A percentile compares a stretch with the other conserved stretches of the same genome.
Conservation (phyloP, 148 eudicot genomes). For the Polygonum aviculare region DNA sequence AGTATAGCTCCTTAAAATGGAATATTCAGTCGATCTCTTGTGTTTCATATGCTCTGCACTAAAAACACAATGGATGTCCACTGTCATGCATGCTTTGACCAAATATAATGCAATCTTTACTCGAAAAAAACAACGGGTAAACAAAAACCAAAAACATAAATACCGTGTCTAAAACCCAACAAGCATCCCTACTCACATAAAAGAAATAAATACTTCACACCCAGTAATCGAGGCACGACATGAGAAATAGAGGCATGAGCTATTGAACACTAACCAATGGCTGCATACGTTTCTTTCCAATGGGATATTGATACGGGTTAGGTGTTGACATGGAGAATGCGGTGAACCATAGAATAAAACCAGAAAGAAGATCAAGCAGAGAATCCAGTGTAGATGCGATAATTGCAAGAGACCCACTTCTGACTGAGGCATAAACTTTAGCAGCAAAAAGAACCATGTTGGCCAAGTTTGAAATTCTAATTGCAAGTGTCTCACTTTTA, state of each 20-base stretch:
- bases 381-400: slow-evolving; percentile 83
- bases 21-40: neutral
- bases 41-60: neutral
- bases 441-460: slow-evolving; percentile 73
- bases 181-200: neutral
- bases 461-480: slow-evolving; percentile 67
- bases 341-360: slow-evolving; percentile 84
- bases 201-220: neutral
- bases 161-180: neutral
- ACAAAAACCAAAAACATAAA: neutral
- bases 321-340: slow-evolving; percentile 81
- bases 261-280: slow-evolving; percentile 42
- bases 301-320: slow-evolving; percentile 74
- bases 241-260: neutral
- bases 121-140: neutral
- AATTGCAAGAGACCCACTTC: slow-evolving; percentile 75
- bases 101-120: neutral
- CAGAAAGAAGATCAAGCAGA: slow-evolving; percentile 77
- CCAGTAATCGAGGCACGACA: neutral
- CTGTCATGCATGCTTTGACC: neutral
- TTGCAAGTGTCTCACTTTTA: slow-evolving; percentile 67
- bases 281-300: slow-evolving; percentile 91
- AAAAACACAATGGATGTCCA: neutral
- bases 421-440: slow-evolving; percentile 66
- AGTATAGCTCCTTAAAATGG: neutral